Evolutionary conservation across 129 eudicot genomes (phyloP).

Genomic region (Saussurea involucrata): DNA sequence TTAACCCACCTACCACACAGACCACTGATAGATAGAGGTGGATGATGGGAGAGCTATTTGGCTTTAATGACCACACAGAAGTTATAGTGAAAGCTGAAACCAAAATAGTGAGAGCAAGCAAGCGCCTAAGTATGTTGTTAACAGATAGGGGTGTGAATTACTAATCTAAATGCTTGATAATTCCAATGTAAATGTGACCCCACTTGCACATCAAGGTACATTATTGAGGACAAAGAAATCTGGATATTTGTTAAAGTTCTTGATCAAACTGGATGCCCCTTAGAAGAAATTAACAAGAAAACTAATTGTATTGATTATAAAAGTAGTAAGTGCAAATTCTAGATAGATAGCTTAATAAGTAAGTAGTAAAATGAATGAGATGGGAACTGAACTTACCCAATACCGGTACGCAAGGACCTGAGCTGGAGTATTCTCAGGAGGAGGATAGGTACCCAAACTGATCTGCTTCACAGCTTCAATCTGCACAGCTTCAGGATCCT

Average conservation of each 20-base stretch:
- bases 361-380: background rate
- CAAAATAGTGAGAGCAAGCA: too few relatives aligned
- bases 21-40: too few relatives aligned
- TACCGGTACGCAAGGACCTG: slow-evolving; percentile 74
- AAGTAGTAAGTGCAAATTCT: too few relatives aligned
- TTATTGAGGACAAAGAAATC: background rate
- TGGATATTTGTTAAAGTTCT: background rate
- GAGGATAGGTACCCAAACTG: slow-evolving; percentile 69
- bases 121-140: too few relatives aligned
- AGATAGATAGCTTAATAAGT: too few relatives aligned
- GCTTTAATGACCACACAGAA: too few relatives aligned
- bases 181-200: background rate
- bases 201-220: background rate
- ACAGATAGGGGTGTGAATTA: too few relatives aligned
- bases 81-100: too few relatives aligned
- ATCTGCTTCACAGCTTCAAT: slow-evolving; percentile 98
- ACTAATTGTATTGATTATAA: background rate
- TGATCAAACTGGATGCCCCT: too few relatives aligned
- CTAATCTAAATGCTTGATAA: too few relatives aligned
- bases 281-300: background rate
- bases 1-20: too few relatives aligned
- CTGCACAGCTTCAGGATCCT: slow-evolving; percentile 96
- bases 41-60: too few relatives aligned
- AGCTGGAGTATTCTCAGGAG: slow-evolving; percentile 59
- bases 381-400: slow-evolving; percentile 58